Evolutionary conservation across 176 grass and related monocot species (phyloP), one percentile per base, ranked within the genome.

Genomic region (Cenchrus americanus): DNA sequence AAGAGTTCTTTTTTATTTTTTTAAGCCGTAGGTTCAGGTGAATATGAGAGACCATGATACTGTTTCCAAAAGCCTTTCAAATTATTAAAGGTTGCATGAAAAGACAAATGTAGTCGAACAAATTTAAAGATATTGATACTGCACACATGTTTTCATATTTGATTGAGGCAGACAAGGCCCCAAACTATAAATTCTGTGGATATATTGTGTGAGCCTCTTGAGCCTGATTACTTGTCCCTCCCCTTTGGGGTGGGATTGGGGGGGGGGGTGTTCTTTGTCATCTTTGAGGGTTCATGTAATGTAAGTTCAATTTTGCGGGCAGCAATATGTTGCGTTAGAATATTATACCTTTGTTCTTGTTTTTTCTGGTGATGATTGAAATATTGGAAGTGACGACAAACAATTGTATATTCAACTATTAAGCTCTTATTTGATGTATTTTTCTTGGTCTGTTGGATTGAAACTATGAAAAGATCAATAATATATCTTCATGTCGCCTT

Each of bases 381-480:
- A 77, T 62, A 47, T 46, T 73, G 30, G 4, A 10, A 54, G 11
- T 49, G 71, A 13, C 6, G 11, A 50, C 10, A 81, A 43, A 69
- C 61, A 58, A 21, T 22, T 17, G 23, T 6, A 47, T 12, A 66
- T 48, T 27, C 14, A 21, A 18, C 59, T 74, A 3, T 61, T n/a
- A 14, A 10, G 58, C 61, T 84, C 60, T 62, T 55, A 7, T 78
- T 70, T 3, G 72, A 17, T 59, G 37, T 46, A 26, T 70, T 84
- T 21, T 12, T 40, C 37, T 62, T 15, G 6, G 0, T 18, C 2
- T 4, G 0, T 61, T 18, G 37, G 24, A 49, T 81, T 47, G 64
- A 22, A 84, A 55, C 80, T 64, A 48, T n/a, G 22, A 23, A 12
- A 13, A 27, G 59, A 46, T 18, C 23, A 73, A 81, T 68, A 37